These are phyloP conservation scores for Triticum monococcum DNA, from an alignment of 176 grass and related monocot species.

Conservation along the genomic window DNA sequence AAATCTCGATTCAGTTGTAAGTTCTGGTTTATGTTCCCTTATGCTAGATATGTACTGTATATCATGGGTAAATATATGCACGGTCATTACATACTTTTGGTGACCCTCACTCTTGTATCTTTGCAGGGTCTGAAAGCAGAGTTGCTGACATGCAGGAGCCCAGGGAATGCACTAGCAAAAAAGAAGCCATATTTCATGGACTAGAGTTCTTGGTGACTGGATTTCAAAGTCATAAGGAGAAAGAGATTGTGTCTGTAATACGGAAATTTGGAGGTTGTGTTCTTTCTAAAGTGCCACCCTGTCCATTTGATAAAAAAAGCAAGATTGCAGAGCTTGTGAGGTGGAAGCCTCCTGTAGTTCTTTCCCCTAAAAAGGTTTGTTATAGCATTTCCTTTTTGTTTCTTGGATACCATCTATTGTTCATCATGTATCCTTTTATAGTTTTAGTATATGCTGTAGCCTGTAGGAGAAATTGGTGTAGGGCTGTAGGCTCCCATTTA, in stretches of 20 bases:
- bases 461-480: neutral
- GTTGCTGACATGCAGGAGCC: conserved; percentile 16
- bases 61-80: neutral
- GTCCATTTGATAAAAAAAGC: conserved; percentile 51
- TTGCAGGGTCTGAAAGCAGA: conserved; percentile 44
- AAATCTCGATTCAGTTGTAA: conserved; percentile 55
- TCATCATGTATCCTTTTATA: neutral
- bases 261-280: conserved; percentile 63
- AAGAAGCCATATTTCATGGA: conserved; percentile 68
- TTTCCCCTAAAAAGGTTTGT: conserved; percentile 85
- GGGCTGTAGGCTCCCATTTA: neutral
- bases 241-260: conserved; percentile 65
- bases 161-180: conserved; percentile 24
- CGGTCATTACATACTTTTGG: conserved; percentile 19
- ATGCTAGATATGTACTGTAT: neutral
- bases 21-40: conserved; percentile 37
- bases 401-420: neutral
- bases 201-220: conserved; percentile 90
- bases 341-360: conserved; percentile 63
- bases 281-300: conserved; percentile 67
- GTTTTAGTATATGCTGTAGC: conserved; percentile 2
- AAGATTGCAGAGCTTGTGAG: conserved; percentile 39
- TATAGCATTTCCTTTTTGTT: neutral
- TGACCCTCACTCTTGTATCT: conserved; percentile 16
- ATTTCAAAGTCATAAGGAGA: conserved; percentile 66